phyloP scores from a whole-genome alignment of 176 grass and related monocot species.

The Pontederia crassipes region DNA sequence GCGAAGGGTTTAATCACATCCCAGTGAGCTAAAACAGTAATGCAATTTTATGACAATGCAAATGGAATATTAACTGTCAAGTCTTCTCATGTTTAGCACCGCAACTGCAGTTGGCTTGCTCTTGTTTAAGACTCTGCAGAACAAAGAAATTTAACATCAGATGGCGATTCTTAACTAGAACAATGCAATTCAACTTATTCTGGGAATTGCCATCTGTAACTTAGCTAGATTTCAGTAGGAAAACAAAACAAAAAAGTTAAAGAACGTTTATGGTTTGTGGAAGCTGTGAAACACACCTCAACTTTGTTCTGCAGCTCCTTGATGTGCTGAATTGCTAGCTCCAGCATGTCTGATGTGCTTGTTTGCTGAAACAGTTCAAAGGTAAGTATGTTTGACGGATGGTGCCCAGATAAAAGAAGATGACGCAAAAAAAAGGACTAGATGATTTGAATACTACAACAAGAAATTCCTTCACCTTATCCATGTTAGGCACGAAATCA shows the following conservation, averaged over 20 bases:
- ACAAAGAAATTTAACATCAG: background rate
- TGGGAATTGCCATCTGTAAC: background rate
- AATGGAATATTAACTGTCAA: background rate
- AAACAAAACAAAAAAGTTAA: background rate
- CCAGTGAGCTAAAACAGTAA: no score
- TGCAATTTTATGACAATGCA: no score
- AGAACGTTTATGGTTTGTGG: background rate
- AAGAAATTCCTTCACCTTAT: slow-evolving; percentile 35
- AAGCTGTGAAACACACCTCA: slow-evolving; percentile 33
- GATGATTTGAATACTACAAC: no score
- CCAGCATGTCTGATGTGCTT: slow-evolving; percentile 94
- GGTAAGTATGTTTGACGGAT: background rate
- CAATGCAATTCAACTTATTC: background rate
- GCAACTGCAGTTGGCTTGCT: slow-evolving; percentile 62
- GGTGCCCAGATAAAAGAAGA: background rate
- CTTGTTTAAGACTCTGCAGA: slow-evolving; percentile 68
- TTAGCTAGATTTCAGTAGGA: background rate
- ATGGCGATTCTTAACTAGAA: background rate
- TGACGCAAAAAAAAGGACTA: background rate
- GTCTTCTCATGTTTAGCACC: slow-evolving; percentile 11
- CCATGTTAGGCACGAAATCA: slow-evolving; percentile 87
- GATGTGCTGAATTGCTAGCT: slow-evolving; percentile 82
- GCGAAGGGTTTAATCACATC: no score
- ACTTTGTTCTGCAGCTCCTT: slow-evolving; percentile 61
- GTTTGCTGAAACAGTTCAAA: slow-evolving; percentile 62